A percentile compares a stretch with the other conserved stretches of the same genome.
These are phyloP conservation scores for Metschnikowia reukaufii DNA, from an alignment of 805 yeast genomes.

Conservation along the genomic window DNA sequence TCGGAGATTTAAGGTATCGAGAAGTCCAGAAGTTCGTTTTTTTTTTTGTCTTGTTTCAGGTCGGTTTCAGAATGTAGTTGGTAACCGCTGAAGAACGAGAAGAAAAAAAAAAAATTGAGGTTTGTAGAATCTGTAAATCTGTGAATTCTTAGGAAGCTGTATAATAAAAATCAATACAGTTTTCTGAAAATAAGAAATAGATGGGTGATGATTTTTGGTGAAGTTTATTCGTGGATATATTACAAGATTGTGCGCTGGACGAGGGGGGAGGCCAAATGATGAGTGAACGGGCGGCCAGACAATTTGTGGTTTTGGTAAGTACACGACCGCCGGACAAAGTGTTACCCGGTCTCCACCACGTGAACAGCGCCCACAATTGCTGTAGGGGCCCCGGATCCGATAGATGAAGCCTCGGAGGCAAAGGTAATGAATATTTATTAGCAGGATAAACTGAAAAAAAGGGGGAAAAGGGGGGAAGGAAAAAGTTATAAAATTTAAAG, in stretches of 20 bases:
- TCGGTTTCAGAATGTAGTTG: neutral
- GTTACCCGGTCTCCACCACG: constrained; percentile 5
- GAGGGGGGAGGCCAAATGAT: neutral
- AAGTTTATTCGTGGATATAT: neutral
- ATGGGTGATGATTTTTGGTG: neutral
- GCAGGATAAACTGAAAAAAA: neutral
- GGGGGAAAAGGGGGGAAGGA: neutral
- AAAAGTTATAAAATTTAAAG: neutral
- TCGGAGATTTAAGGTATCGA: neutral
- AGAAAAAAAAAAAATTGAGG: too few species aligned
- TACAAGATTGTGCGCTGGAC: neutral
- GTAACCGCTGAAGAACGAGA: neutral
- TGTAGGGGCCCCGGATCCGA: neutral
- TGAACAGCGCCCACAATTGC: neutral
- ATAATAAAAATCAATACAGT: neutral
- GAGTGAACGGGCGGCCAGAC: constrained; percentile 1
- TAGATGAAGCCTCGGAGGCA: too few species aligned
- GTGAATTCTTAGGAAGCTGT: neutral
- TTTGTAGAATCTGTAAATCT: neutral
- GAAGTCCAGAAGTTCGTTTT: neutral
- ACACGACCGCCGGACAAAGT: constrained; percentile 4
- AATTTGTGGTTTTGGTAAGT: constrained; percentile 1
- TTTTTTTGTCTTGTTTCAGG: constrained; percentile 3
- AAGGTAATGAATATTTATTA: too few species aligned
- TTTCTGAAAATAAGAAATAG: neutral